Evolutionary conservation across 116 monocot species (phyloP).

Genomic region (Thalassia testudinum): DNA sequence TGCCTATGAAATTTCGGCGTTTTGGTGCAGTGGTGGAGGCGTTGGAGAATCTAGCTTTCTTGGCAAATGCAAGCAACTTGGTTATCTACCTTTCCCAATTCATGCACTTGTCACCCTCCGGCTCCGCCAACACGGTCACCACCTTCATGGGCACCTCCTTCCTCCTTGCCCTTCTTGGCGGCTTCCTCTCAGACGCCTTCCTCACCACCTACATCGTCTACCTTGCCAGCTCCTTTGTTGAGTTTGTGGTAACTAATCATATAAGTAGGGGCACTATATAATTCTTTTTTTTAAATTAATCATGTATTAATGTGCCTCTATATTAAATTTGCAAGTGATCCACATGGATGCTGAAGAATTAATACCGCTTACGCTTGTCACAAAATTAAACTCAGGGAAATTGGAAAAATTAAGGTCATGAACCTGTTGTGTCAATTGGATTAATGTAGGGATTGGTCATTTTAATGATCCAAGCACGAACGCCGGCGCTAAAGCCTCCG

Average conservation of each 20-base stretch:
- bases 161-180: slow-evolving; percentile 73
- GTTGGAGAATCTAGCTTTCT: slow-evolving; percentile 74
- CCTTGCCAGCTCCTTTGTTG: slow-evolving; percentile 42
- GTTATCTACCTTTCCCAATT: slow-evolving; percentile 43
- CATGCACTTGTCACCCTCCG: slow-evolving; percentile 58
- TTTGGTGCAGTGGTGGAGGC: slow-evolving; percentile 59
- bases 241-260: slow-evolving; percentile 47
- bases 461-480: slow-evolving; percentile 61
- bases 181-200: slow-evolving; percentile 79
- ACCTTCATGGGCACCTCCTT: slow-evolving; percentile 90
- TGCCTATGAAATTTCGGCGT: no score
- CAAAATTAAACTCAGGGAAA: no score
- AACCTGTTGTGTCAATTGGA: no score
- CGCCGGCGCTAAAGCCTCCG: slow-evolving; percentile 36
- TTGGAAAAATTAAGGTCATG: no score
- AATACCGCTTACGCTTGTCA: no score
- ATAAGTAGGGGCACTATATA: no score
- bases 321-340: no score
- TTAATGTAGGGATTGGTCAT: slow-evolving; percentile 47
- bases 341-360: no score
- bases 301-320: no score
- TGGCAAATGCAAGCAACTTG: slow-evolving; percentile 86
- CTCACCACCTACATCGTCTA: slow-evolving; percentile 52
- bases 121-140: slow-evolving; percentile 55
- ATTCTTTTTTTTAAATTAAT: no score